Conservation (phyloP, 1,284 basidiomycete species). For the Ganoderma lingzhi region DNA sequence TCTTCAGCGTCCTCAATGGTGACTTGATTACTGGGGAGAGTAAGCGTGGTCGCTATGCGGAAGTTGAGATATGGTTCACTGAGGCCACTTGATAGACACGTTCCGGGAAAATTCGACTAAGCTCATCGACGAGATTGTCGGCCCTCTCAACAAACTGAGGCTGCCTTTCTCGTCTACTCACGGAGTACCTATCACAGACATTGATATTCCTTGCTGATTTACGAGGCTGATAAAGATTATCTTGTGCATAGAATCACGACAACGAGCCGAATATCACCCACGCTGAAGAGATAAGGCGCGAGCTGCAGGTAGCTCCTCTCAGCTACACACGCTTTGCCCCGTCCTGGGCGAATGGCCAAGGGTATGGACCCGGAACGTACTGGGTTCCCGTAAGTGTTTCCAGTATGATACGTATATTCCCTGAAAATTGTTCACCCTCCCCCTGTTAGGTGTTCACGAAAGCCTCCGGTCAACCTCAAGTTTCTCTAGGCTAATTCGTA, state of each 20-base stretch:
- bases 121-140: constrained; percentile 45
- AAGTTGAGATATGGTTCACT: neutral
- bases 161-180: constrained; percentile 52
- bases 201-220: neutral
- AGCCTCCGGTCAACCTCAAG: constrained; percentile 7
- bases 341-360: constrained; percentile 63
- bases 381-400: constrained; percentile 67
- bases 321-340: constrained; percentile 70
- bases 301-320: constrained; percentile 61
- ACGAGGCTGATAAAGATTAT: neutral
- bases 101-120: constrained; percentile 51
- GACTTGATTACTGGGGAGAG: constrained; percentile 76
- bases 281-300: constrained; percentile 62
- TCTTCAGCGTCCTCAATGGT: constrained; percentile 58
- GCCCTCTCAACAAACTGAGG: constrained; percentile 43
- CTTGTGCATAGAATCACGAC: constrained; percentile 64
- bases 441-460: constrained; percentile 24
- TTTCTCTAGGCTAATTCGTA: neutral
- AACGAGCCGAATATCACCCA: constrained; percentile 75
- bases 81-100: constrained; percentile 52
- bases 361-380: constrained; percentile 68
- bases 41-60: constrained; percentile 37
- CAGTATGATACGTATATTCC: neutral
- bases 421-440: neutral
- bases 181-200: constrained; percentile 48